Evolutionary conservation across 805 yeast genomes (phyloP), one percentile per base, ranked within the genome.

Genomic region (Grigorovia yakushimaensis): DNA sequence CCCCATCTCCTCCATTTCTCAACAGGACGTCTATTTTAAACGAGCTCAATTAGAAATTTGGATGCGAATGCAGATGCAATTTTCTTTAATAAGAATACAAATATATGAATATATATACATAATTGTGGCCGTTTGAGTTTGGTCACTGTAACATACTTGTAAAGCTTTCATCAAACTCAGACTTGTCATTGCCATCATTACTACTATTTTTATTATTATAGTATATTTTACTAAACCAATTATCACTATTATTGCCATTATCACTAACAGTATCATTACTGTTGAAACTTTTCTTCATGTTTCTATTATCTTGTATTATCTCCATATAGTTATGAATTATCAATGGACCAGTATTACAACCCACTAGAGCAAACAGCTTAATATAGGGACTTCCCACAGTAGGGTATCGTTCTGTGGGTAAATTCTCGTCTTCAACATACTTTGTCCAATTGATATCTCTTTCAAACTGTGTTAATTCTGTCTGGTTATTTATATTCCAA

Each of bases 281-380:
- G 9, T 20, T 33, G 11, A 15, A 40, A 23, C 20, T 9, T 36
- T 33, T 33, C 8, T 33, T 33, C 17, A 5, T 8, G 2, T 33
- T n/a, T 2, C n/a, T 11, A 33, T 33, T 8, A 33, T 33, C 37
- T 33, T 42, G 15, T 20, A 42, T 24, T 8, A 42, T 13, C 45
- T 67, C 71, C 17, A 66, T 59, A 42, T 67, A 70, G 21, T 70
- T 60, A 45, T 68, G 71, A 41, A 76, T 64, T 2, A 71, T 59
- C 17, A 73, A 44, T 0, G 73, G 71, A 0, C 72, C 73, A 17
- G 66, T 53, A 47, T 69, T 71, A 27, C 73, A 69, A 24, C 67
- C 70, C 18, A 69, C 65, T 15, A 73, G 49, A 0, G 76, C 70
- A 4, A 61, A 51, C 46, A 65, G 57, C 44, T 60, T 60, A 10